A percentile compares a stretch with the other conserved stretches of the same genome.
These are phyloP conservation scores for Coemansia sp. DNA, from an alignment of 192 early-diverging fungal species.

Conservation along the genomic window DNA sequence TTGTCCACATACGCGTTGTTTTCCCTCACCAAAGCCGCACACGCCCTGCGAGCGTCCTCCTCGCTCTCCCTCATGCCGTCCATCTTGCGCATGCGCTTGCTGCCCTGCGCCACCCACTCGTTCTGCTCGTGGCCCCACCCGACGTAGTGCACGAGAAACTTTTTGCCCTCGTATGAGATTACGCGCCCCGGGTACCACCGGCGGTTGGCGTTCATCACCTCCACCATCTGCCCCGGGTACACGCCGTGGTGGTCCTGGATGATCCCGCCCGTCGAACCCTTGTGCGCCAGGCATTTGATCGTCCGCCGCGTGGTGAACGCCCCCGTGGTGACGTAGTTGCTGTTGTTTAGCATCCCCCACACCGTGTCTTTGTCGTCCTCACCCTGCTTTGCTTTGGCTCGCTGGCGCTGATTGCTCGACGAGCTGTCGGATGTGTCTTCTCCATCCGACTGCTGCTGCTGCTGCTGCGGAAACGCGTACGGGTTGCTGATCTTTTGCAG, in stretches of 20 bases:
- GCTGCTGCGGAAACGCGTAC: conserved; percentile 16
- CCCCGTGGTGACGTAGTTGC: conserved; percentile 47
- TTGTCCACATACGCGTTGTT: conserved; percentile 43
- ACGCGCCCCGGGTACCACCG: conserved; percentile 45
- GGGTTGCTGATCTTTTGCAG: conserved; percentile 26
- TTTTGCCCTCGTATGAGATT: conserved; percentile 40
- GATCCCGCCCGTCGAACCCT: conserved; percentile 45
- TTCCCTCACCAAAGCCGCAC: conserved; percentile 39
- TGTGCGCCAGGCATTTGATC: conserved; percentile 41
- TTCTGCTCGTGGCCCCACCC: conserved; percentile 46
- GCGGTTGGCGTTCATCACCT: conserved; percentile 49
- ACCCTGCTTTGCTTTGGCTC: not conserved
- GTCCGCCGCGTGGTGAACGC: conserved; percentile 48
- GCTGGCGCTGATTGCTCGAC: not conserved
- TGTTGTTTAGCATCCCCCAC: conserved; percentile 4
- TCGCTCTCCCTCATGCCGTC: conserved; percentile 17
- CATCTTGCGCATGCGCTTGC: conserved; percentile 34
- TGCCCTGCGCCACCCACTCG: conserved; percentile 49
- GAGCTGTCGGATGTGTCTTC: not conserved
- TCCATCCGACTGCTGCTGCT: not conserved
- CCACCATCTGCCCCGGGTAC: conserved; percentile 44
- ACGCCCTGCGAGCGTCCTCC: conserved; percentile 36
- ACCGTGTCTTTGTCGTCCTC: not conserved
- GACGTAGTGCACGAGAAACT: conserved; percentile 40
- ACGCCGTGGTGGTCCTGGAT: conserved; percentile 50